phyloP scores from a whole-genome alignment of 2,329 filamentous ascomycete genomes.

The Diaporthe helianthi region DNA sequence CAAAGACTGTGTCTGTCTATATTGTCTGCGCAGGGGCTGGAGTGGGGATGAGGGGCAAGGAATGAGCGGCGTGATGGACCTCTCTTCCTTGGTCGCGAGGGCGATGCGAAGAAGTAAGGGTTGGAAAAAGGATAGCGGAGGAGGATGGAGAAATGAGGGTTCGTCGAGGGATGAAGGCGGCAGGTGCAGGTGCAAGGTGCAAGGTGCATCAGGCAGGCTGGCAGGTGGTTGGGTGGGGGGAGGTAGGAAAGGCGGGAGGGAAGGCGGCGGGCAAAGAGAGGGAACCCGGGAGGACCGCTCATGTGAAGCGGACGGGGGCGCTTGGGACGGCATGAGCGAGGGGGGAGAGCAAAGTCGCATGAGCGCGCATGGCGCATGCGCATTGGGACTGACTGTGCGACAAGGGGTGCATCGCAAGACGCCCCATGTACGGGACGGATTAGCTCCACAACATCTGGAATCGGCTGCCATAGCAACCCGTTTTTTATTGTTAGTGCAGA shows the following conservation, averaged over 20 bases:
- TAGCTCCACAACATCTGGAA: too few relatives aligned
- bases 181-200: neutral
- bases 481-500: neutral
- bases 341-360: neutral
- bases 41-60: neutral
- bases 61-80: conserved; percentile 27
- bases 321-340: neutral
- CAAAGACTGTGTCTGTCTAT: neutral
- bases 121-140: conserved; percentile 13
- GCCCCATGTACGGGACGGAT: too few relatives aligned
- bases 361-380: neutral
- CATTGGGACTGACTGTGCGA: neutral
- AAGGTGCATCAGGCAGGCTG: too few relatives aligned
- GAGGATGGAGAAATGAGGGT: conserved; percentile 10
- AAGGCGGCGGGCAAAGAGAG: neutral
- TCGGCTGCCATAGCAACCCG: neutral
- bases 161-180: neutral
- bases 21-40: neutral
- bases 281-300: neutral
- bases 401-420: neutral
- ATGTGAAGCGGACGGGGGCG: too few relatives aligned
- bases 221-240: conserved; percentile 18
- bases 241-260: neutral
- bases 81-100: conserved; percentile 17
- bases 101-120: conserved; percentile 16